These are phyloP conservation scores for Paraurostyla sp. DNA, from an alignment of 73 alveolate species.

Conservation along the genomic window DNA sequence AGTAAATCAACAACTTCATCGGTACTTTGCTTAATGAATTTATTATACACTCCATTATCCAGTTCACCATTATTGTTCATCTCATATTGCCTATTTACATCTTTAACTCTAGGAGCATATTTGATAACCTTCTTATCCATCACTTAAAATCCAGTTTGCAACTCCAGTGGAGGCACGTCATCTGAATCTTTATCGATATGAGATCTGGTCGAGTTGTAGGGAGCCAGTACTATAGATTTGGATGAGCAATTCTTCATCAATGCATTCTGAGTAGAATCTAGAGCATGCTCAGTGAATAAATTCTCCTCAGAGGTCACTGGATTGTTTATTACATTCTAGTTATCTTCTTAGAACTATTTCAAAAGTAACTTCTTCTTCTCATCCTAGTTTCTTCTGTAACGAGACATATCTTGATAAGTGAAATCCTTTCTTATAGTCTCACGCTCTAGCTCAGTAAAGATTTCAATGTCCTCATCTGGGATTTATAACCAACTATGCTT, in stretches of 20 bases:
- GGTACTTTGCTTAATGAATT: conserved; percentile 53
- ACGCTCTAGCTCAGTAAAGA: conserved; percentile 37
- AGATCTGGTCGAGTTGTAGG: conserved; percentile 83
- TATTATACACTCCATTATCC: conserved; percentile 89
- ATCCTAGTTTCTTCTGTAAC: conserved; percentile 30
- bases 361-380: not conserved
- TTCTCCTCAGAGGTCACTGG: conserved; percentile 55
- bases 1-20: not conserved
- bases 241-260: conserved; percentile 67
- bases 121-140: conserved; percentile 84
- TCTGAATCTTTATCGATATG: conserved; percentile 29
- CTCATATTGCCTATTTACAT: conserved; percentile 90
- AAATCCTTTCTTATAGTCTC: conserved; percentile 59
- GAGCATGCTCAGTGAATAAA: conserved; percentile 70
- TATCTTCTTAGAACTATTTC: not conserved
- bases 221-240: conserved; percentile 89
- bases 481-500: conserved; percentile 32
- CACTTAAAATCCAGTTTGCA: too few species aligned
- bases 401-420: not conserved
- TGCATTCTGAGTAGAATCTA: conserved; percentile 66
- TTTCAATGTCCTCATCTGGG: not conserved
- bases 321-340: not conserved
- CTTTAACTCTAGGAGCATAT: conserved; percentile 86
- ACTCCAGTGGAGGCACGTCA: too few species aligned
- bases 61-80: conserved; percentile 88